Percentiles rank a stretch among this genome's conserved stretches.
phyloP scores from a whole-genome alignment of 2,329 filamentous ascomycete species.

The Sphaerostilbella broomeana region DNA sequence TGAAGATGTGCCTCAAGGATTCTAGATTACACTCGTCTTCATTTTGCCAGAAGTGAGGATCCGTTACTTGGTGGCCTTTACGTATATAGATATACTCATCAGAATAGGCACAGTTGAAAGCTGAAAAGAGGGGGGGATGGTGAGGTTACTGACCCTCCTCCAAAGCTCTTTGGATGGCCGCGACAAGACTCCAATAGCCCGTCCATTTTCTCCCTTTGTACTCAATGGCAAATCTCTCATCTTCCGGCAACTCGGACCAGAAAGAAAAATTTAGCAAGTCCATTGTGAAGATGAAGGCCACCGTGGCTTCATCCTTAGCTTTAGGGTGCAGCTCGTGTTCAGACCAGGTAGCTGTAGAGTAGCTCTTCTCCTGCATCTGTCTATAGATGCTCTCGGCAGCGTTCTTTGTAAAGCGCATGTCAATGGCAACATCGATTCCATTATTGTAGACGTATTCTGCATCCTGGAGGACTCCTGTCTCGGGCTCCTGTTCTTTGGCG shows the following conservation, averaged over 20 bases:
- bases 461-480: constrained; percentile 74
- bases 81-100: too few species aligned
- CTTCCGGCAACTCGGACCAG: constrained; percentile 69
- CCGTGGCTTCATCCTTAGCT: constrained; percentile 67
- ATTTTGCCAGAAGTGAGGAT: constrained; percentile 77
- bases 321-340: constrained; percentile 87
- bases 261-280: constrained; percentile 96
- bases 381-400: constrained; percentile 74
- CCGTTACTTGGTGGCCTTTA: constrained; percentile 87
- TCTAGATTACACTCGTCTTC: constrained; percentile 70
- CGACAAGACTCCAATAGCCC: constrained; percentile 92
- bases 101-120: too few species aligned
- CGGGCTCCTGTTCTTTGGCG: constrained; percentile 51
- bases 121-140: too few species aligned
- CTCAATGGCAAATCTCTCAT: constrained; percentile 73
- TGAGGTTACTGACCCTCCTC: constrained; percentile 63
- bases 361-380: constrained; percentile 76
- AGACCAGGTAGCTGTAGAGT: constrained; percentile 81
- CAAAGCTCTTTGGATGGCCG: constrained; percentile 75
- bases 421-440: constrained; percentile 83
- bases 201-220: constrained; percentile 81
- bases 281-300: constrained; percentile 96
- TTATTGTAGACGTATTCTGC: constrained; percentile 89
- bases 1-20: constrained; percentile 69
- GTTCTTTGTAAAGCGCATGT: constrained; percentile 72